Evolutionary conservation across 352 stramenopile species (phyloP).

Genomic region (Pythium dissimile): DNA sequence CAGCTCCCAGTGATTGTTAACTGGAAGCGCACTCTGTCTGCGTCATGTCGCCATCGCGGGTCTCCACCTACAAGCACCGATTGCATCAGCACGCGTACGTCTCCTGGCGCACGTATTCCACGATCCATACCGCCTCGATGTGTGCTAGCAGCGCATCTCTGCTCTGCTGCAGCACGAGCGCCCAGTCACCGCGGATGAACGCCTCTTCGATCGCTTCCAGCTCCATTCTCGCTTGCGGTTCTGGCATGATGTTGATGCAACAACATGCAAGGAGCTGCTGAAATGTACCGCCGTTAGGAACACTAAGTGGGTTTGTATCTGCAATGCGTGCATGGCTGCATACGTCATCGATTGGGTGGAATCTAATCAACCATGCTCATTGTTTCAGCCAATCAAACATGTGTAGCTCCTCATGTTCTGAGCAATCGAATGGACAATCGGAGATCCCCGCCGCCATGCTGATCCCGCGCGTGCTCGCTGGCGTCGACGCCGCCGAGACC

Average conservation of each 20-base stretch:
- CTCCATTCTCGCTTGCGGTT: conserved; percentile 23
- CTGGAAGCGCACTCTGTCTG: conserved; percentile 4
- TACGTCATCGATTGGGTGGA: conserved; percentile 24
- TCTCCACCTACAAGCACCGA: background rate
- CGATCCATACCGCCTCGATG: background rate
- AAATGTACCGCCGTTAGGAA: background rate
- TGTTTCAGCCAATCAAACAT: conserved; percentile 16
- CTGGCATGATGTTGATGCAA: conserved; percentile 6
- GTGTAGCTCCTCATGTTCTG: conserved; percentile 3
- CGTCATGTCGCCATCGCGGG: conserved; percentile 9
- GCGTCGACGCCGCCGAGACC: conserved; percentile 2
- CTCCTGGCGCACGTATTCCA: background rate
- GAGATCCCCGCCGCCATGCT: conserved; percentile 22
- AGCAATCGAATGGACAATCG: conserved; percentile 18
- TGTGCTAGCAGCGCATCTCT: conserved; percentile 9
- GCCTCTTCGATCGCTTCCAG: conserved; percentile 46
- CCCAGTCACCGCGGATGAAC: conserved; percentile 60
- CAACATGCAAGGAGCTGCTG: conserved; percentile 2
- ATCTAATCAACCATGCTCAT: background rate
- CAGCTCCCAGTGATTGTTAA: background rate
- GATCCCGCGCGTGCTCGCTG: conserved; percentile 22
- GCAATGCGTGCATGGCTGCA: conserved; percentile 13
- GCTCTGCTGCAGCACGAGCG: conserved; percentile 45
- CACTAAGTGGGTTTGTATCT: background rate
- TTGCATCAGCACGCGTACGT: background rate